Percentiles rank a stretch among this genome's conserved stretches.
phyloP scores from a whole-genome alignment of 2,329 filamentous ascomycete genomes.

The Sporothrix schenckii region DNA sequence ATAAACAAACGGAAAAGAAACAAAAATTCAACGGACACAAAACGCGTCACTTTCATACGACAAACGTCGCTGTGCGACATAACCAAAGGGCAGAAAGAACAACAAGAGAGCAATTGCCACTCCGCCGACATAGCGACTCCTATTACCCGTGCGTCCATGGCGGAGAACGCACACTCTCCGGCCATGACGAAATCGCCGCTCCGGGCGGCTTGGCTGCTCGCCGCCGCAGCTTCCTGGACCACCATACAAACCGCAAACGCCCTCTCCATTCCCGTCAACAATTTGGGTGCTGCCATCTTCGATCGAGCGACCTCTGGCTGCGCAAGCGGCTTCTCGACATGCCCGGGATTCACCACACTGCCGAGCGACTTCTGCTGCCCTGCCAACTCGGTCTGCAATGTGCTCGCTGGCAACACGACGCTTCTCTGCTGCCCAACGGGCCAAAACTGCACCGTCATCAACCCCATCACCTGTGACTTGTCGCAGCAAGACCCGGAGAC shows the following conservation, averaged over 20 bases:
- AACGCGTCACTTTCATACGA: neutral
- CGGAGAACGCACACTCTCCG: slow-evolving; percentile 8
- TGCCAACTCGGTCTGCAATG: slow-evolving; percentile 56
- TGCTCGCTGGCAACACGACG: slow-evolving; percentile 66
- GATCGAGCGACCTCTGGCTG: slow-evolving; percentile 27
- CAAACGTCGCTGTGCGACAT: slow-evolving; percentile 16
- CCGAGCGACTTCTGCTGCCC: slow-evolving; percentile 71
- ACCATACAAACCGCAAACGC: slow-evolving; percentile 41
- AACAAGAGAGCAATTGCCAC: no score
- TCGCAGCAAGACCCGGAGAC: slow-evolving; percentile 62
- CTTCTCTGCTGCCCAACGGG: slow-evolving; percentile 70
- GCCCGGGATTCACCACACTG: slow-evolving; percentile 54
- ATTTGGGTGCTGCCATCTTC: slow-evolving; percentile 8
- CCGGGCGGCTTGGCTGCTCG: slow-evolving; percentile 45
- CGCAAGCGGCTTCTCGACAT: slow-evolving; percentile 53
- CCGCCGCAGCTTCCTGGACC: slow-evolving; percentile 42
- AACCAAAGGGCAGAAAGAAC: neutral
- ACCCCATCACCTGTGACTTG: slow-evolving; percentile 67
- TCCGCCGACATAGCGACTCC: neutral
- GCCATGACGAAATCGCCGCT: slow-evolving; percentile 35
- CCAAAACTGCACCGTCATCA: slow-evolving; percentile 61
- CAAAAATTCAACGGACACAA: neutral
- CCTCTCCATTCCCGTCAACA: slow-evolving; percentile 41
- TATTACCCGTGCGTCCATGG: neutral
- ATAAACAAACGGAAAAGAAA: neutral